Conservation (phyloP, 2,329 filamentous ascomycete genomes). For the Xylaria sp. region DNA sequence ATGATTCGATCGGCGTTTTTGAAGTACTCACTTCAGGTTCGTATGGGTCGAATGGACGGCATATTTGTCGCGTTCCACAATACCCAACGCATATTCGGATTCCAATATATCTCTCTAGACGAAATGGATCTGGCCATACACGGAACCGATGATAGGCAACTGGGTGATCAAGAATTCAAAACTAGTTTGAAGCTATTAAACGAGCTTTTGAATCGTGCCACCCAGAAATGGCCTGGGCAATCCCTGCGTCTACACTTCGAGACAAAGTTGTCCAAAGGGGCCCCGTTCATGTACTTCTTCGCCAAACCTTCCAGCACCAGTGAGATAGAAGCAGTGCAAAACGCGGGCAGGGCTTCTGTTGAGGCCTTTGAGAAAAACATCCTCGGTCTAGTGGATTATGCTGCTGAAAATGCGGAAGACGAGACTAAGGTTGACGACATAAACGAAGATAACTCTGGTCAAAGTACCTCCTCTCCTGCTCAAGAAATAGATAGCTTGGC, state of each 20-base stretch:
- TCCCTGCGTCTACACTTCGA: conserved; percentile 87
- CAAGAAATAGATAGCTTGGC: conserved; percentile 51
- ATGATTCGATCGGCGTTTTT: conserved; percentile 95
- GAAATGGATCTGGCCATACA: conserved; percentile 96
- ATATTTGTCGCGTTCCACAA: conserved; percentile 99
- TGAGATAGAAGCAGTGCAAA: conserved; percentile 80
- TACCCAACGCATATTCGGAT: conserved; percentile 93
- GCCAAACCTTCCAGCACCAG: conserved; percentile 83
- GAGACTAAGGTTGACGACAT: conserved; percentile 39
- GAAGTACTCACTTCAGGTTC: conserved; percentile 96
- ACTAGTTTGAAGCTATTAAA: conserved; percentile 83
- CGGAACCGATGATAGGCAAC: conserved; percentile 70
- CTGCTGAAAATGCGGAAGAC: conserved; percentile 40
- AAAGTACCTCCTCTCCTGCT: conserved; percentile 22
- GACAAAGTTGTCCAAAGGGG: conserved; percentile 66
- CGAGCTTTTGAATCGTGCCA: conserved; percentile 79
- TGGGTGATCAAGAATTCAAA: conserved; percentile 89
- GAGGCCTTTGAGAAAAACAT: conserved; percentile 75
- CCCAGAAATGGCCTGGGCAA: conserved; percentile 76
- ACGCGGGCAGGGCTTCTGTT: conserved; percentile 70
- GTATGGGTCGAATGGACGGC: conserved; percentile 98
- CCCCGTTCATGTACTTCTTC: conserved; percentile 86
- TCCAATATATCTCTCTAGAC: conserved; percentile 87
- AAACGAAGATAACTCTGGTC: conserved; percentile 12
- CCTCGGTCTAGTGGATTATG: conserved; percentile 59